Base-by-base conservation (phyloP, 441 rosid genomes). In the Bruguiera hainesii region DNA sequence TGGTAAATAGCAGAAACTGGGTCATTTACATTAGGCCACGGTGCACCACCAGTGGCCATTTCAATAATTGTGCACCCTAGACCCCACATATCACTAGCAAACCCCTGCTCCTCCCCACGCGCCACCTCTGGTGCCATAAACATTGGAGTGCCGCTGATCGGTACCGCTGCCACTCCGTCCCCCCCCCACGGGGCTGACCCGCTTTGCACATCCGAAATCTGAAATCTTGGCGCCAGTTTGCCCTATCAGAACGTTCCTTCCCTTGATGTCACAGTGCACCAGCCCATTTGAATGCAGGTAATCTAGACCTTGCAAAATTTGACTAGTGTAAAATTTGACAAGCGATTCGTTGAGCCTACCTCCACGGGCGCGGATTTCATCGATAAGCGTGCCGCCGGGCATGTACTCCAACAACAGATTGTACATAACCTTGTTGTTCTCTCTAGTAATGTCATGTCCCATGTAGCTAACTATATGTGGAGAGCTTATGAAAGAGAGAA, bases 51-150 rank as follows among this genome's bases (percentile, higher is more conserved):
- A 6, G 80, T 88, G 0, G 85, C 84, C 97, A 87, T 88, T 76
- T 91, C 97, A 25, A 91, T 78, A 28, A 85, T 68, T 33, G 91
- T 83, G 75, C 95, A 91, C 7, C 95, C 97, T 25, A 87, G 33
- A 33, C 84, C 80, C 95, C 97, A 88, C 7, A 91, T 66, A 56
- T 88, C 97, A 63, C 83, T 66, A 25, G 82, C 76, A 31, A 29
- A 64, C 76, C 89, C 88, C 79, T 89, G 95, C 37, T 80, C 78
- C 57, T 87, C 93, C 31, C 95, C 95, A 76, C 92, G 89, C 71
- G 95, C 97, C 81, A 81, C 92, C 83, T 90, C 93, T 5, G 97
- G 95, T 10, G 91, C 88, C 97, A 88, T 90, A 53, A 82, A 90
- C 79, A 82, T 83, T 35, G 91, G 91, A 0, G 90, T 85, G 62